Evolutionary conservation across 23 red algal species (phyloP).

Genomic region (Gracilaria caudata): DNA sequence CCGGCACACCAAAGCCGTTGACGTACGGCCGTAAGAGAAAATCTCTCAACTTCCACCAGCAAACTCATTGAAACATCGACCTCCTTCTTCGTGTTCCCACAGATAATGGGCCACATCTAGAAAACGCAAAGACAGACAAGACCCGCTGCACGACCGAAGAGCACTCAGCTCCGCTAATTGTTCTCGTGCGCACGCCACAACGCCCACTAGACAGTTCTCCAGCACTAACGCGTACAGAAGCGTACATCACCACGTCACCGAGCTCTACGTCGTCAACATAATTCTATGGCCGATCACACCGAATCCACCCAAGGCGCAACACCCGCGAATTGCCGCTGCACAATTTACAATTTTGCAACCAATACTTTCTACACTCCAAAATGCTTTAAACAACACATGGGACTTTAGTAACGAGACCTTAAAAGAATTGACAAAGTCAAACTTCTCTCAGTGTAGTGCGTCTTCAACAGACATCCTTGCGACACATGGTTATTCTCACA

Average conservation of each 20-base stretch:
- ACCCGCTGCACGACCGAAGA: neutral
- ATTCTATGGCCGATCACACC: neutral
- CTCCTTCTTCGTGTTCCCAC: neutral
- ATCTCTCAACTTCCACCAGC: neutral
- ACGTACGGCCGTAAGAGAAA: neutral
- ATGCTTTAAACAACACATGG: neutral
- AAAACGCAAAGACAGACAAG: neutral
- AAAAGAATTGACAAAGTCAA: neutral
- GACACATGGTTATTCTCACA: neutral
- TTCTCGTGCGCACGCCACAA: neutral
- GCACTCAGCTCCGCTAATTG: too few species aligned
- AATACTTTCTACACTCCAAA: neutral
- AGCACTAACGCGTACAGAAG: neutral
- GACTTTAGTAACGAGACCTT: neutral
- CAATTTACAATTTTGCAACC: neutral
- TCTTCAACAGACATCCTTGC: neutral
- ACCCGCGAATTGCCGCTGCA: neutral
- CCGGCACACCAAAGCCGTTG: neutral
- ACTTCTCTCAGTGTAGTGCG: neutral
- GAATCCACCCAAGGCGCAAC: neutral
- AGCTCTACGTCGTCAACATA: neutral
- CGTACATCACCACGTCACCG: too few species aligned
- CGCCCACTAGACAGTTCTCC: neutral
- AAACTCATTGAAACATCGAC: neutral
- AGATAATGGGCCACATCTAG: neutral